Base-by-base conservation (phyloP, 768 basidiomycete species). In the Pleurotus platypus region DNA sequence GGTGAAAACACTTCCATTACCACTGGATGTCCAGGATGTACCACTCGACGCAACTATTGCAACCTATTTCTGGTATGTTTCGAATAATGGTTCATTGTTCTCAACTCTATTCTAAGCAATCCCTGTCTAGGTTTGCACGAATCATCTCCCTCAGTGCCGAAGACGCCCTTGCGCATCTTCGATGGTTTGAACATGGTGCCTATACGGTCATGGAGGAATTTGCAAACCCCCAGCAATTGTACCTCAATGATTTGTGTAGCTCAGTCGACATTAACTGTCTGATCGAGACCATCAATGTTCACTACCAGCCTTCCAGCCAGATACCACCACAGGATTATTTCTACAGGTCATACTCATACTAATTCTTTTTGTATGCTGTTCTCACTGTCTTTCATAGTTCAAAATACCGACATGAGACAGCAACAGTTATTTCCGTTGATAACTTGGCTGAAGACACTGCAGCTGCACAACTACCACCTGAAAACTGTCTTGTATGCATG, bases 151-250 rank as follows among this genome's bases (percentile, higher is more conserved):
- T 90, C 56, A 67, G 77, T 15, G 69, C 73, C 37, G 68, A 74
- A 11, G 58, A 70, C 4, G 68, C 75, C 51, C 68, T 57, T 1
- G 78, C 81, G 0, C 91, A 93, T 66, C 69, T 89, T 8, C 87
- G 84, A 27, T 93, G 89, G 89, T 81, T 88, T 30, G 80, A 87
- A 51, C 90, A 92, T 63, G 81, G 83, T 0, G 79, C 81, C 0
- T 77, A 80, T 55, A 87, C 84, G 0, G 66, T 82, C 16, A 65
- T 90, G 22, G 72, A 76, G 24, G 84, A 90, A 58, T 67, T 91
- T 12, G 80, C 78, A 0, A 71, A 87, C 56, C 72, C 81, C 0
- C 84, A 83, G 55, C 89, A 92, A 61, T 64, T 93, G 0, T 90
- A 86, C 64, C 67, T 88, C 4, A 77, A 78, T 26, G 69, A 83